Conservation (phyloP, 441 rosid genomes). For the Macaranga tanarius region DNA sequence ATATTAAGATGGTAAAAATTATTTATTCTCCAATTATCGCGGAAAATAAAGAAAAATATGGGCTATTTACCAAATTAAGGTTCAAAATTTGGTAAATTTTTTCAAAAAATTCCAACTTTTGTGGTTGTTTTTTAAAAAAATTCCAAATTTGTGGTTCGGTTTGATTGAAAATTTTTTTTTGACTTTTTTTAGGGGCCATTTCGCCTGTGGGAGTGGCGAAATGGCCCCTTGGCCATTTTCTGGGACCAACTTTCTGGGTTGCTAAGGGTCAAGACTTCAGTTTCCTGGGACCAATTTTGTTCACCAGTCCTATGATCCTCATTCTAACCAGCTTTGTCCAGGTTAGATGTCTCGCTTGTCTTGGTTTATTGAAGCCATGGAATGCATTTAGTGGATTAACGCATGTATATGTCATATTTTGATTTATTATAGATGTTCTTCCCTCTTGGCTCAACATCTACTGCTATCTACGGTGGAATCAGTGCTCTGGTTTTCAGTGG, state of each 20-base stretch:
- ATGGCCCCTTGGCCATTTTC: too few relatives aligned
- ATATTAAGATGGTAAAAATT: too few relatives aligned
- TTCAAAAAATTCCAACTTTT: too few relatives aligned
- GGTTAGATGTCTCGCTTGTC: conserved; percentile 37
- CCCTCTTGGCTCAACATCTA: conserved; percentile 78
- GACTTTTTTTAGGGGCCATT: too few relatives aligned
- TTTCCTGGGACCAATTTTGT: conserved; percentile 80
- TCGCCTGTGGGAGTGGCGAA: too few relatives aligned
- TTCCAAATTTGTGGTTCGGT: too few relatives aligned
- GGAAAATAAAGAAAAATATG: too few relatives aligned
- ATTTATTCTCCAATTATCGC: too few relatives aligned
- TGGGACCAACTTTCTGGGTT: conserved; percentile 99
- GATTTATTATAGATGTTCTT: conserved; percentile 60
- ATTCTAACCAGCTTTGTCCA: conserved; percentile 75
- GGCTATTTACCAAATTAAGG: too few relatives aligned
- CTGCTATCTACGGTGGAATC: conserved; percentile 68
- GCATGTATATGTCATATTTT: conserved; percentile 1
- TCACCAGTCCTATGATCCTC: conserved; percentile 76
- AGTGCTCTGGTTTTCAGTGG: conserved; percentile 84
- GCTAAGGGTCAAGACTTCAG: conserved; percentile 89
- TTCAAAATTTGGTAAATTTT: too few relatives aligned
- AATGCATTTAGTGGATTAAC: neutral
- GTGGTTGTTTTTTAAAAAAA: too few relatives aligned
- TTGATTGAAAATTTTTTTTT: too few relatives aligned
- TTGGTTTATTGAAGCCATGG: neutral